Evolutionary conservation across 805 yeast species (phyloP).

Genomic region (Starmera quercuum): DNA sequence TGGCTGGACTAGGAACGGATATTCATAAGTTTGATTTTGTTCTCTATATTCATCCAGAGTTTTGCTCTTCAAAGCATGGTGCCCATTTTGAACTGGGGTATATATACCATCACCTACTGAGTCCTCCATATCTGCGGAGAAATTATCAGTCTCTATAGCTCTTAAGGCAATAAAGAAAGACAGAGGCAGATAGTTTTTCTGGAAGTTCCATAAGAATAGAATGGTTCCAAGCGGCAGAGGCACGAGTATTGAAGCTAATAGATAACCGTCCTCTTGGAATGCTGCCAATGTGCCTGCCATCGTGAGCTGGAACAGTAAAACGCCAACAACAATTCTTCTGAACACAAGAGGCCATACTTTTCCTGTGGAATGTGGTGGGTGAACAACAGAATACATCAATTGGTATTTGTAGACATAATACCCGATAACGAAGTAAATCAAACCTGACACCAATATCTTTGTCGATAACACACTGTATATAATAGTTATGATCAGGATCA

Average conservation of each 20-base stretch:
- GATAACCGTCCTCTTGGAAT: constrained; percentile 71
- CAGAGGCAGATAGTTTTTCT: constrained; percentile 72
- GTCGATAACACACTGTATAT: constrained; percentile 87
- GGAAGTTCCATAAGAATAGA: constrained; percentile 69
- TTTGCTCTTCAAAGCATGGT: constrained; percentile 12
- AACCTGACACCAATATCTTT: constrained; percentile 76
- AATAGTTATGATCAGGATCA: constrained; percentile 76
- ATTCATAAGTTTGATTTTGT: constrained; percentile 60
- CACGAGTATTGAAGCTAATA: constrained; percentile 58
- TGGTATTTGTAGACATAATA: constrained; percentile 89
- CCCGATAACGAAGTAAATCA: constrained; percentile 77
- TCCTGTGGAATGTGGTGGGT: constrained; percentile 95
- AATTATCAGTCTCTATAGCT: constrained; percentile 48
- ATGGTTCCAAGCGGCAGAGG: constrained; percentile 73
- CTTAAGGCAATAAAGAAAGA: constrained; percentile 81
- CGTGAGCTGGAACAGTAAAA: constrained; percentile 78
- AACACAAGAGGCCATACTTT: constrained; percentile 91
- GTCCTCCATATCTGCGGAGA: constrained; percentile 9
- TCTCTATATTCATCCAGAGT: constrained; percentile 81
- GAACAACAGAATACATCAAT: constrained; percentile 81
- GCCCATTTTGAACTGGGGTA: constrained; percentile 5
- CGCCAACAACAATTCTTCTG: constrained; percentile 73
- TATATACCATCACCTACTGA: constrained; percentile 17
- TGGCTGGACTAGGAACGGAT: constrained; percentile 61
- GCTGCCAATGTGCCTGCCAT: constrained; percentile 86